Conservation (phyloP, 2,329 filamentous ascomycete genomes). For the Colletotrichum brevisporum region DNA sequence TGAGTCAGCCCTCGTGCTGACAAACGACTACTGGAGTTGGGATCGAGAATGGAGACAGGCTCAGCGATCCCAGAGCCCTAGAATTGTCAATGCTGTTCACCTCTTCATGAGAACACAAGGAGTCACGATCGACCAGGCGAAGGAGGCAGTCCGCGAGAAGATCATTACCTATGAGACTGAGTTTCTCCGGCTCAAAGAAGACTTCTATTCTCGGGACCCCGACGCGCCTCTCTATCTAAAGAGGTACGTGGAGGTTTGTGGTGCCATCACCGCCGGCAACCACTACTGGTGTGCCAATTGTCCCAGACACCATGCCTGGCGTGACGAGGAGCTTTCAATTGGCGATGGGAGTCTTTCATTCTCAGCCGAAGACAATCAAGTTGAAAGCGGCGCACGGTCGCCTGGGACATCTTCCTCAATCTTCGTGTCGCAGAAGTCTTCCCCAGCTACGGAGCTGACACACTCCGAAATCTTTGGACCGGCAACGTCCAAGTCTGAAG, state of each 20-base stretch:
- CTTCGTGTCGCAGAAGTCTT: slow-evolving; percentile 8
- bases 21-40: slow-evolving; percentile 34
- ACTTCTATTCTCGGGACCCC: neutral
- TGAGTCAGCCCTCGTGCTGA: slow-evolving; percentile 18
- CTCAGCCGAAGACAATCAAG: neutral
- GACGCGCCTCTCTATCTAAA: neutral
- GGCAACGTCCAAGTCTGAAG: neutral
- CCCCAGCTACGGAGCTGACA: neutral
- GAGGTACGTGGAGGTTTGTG: slow-evolving; percentile 22
- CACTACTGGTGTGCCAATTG: slow-evolving; percentile 31
- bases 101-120: slow-evolving; percentile 21
- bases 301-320: slow-evolving; percentile 23
- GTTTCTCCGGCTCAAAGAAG: slow-evolving; percentile 6
- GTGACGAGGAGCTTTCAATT: neutral
- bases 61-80: slow-evolving; percentile 1
- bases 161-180: slow-evolving; percentile 16
- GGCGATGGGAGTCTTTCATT: neutral
- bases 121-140: neutral
- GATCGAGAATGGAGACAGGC: slow-evolving; percentile 28
- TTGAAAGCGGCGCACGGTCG: neutral
- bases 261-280: slow-evolving; percentile 14
- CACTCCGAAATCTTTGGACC: neutral
- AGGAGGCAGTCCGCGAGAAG: neutral
- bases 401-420: slow-evolving; percentile 4
- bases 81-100: slow-evolving; percentile 26